Base-by-base conservation (phyloP, 257 asterid species). In the Solanum piurae region DNA sequence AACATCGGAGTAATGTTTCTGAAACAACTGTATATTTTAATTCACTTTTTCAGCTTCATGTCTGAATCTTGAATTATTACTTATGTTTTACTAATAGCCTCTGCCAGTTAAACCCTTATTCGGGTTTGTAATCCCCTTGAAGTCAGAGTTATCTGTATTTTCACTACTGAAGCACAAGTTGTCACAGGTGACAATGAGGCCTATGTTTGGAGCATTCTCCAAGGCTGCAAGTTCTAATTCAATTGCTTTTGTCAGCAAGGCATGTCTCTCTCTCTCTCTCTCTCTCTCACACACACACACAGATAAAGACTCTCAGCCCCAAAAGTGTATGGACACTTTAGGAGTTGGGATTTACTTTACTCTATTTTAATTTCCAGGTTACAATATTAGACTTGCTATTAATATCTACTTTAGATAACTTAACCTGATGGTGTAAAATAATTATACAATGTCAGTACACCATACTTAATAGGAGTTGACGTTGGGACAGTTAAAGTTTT, bases 151-250 rank as follows among this genome's bases (percentile, higher is more conserved):
- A 27, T 46, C 64, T 79, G 40, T 11, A 79, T 44, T 79, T 79
- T 79, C 40, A 44, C 36, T 79, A 27, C 85, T 46, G 85, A 76
- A 44, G 40, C 42, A 71, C 79, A 46, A 73, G 40, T 85, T 89
- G 72, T 80, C 87, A n/a, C 92, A 97, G 98, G 98, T 97, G 86
- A 87, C 84, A 72, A 97, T 95, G 99, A 95, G 98, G 93, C 99
- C 99, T 42, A 97, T 97, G 99, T 97, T 95, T 82, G 99, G 99
- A 88, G 98, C 98, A 92, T 90, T 94, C 87, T 98, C 98, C 88
- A 91, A 90, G 91, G 98, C 99, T 83, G 99, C 90, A 77, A 95
- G 98, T 86, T 84, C 91, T 66, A 97, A 97, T 88, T 95, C 99
- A 71, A 93, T 97, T 76, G 96, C 99, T 84, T 97, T 97, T 89